phyloP scores from a whole-genome alignment of 2,329 filamentous ascomycete genomes.

The Mycosphaerella sp. region DNA sequence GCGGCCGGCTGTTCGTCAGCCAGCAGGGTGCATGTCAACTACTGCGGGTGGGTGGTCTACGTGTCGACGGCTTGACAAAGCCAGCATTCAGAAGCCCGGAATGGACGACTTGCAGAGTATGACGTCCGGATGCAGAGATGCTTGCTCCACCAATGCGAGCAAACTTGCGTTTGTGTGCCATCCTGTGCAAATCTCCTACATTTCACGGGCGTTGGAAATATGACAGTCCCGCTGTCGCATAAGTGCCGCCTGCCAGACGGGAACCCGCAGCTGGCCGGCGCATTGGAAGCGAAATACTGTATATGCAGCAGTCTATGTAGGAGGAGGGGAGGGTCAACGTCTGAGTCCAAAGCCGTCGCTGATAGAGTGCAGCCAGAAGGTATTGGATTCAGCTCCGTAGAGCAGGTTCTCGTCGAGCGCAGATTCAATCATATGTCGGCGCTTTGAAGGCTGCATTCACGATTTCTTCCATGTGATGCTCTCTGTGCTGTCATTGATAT shows the following conservation, averaged over 20 bases:
- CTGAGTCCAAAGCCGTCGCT: not conserved
- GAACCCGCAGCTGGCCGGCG: not conserved
- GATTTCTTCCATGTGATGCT: not conserved
- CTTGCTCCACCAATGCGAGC: constrained; percentile 13
- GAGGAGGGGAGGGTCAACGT: not conserved
- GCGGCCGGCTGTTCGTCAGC: constrained; percentile 9
- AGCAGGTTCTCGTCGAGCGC: not conserved
- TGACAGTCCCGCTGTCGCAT: constrained; percentile 6
- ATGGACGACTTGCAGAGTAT: constrained; percentile 14
- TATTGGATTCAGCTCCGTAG: not conserved
- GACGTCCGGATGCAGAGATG: constrained; percentile 18
- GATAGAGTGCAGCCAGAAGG: not conserved
- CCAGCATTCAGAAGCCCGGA: constrained; percentile 6
- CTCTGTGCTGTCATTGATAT: not conserved
- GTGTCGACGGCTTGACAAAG: constrained; percentile 12
- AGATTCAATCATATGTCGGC: constrained; percentile 4
- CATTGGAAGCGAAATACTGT: constrained; percentile 3
- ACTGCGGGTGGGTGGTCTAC: constrained; percentile 18
- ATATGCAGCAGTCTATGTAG: not conserved
- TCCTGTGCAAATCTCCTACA: constrained; percentile 5
- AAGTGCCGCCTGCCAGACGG: constrained; percentile 2
- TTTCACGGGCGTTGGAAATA: constrained; percentile 7
- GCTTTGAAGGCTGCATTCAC: not conserved
- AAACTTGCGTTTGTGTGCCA: constrained; percentile 17
- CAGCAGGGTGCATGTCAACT: constrained; percentile 20